Evolutionary conservation across 192 early-diverging fungal genomes (phyloP).

Genomic region (Coemansia sp.): DNA sequence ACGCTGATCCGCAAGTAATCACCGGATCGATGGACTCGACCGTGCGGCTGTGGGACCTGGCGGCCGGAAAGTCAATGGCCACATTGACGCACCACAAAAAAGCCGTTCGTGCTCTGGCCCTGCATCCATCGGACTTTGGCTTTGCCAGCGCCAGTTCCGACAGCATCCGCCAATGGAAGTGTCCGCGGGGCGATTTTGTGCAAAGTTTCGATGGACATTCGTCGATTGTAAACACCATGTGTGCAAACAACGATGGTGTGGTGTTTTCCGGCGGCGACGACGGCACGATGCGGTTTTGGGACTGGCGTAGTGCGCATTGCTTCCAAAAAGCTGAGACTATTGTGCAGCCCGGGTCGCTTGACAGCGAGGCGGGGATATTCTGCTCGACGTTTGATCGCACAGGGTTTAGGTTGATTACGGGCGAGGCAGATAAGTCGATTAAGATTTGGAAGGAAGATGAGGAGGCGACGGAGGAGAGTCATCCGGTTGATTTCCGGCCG

Average conservation of each 20-base stretch:
- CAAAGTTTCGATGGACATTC: conserved; percentile 88
- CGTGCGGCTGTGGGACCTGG: conserved; percentile 93
- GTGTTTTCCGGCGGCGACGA: conserved; percentile 96
- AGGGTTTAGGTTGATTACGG: conserved; percentile 92
- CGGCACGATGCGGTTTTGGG: conserved; percentile 95
- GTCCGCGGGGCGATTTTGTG: conserved; percentile 91
- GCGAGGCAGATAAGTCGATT: conserved; percentile 98
- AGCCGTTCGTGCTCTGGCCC: conserved; percentile 83
- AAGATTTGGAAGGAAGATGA: conserved; percentile 68
- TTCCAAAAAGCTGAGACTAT: conserved; percentile 88
- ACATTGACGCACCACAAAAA: conserved; percentile 99
- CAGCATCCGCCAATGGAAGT: conserved; percentile 97
- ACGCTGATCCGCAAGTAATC: conserved; percentile 95
- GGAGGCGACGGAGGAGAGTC: conserved; percentile 50
- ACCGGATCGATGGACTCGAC: conserved; percentile 93
- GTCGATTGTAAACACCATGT: conserved; percentile 87
- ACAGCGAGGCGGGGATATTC: conserved; percentile 94
- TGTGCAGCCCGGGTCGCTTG: conserved; percentile 94
- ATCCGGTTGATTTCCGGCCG: conserved; percentile 49
- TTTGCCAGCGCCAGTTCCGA: conserved; percentile 89
- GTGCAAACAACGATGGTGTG: conserved; percentile 89
- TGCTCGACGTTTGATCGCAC: conserved; percentile 94
- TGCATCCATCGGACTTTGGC: conserved; percentile 92
- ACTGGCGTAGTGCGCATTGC: conserved; percentile 93
- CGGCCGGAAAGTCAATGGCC: conserved; percentile 91